A percentile compares a stretch with the other conserved stretches of the same genome.
Evolutionary conservation across 192 early-diverging fungal species (phyloP).

Genomic region (Backusella sp.): DNA sequence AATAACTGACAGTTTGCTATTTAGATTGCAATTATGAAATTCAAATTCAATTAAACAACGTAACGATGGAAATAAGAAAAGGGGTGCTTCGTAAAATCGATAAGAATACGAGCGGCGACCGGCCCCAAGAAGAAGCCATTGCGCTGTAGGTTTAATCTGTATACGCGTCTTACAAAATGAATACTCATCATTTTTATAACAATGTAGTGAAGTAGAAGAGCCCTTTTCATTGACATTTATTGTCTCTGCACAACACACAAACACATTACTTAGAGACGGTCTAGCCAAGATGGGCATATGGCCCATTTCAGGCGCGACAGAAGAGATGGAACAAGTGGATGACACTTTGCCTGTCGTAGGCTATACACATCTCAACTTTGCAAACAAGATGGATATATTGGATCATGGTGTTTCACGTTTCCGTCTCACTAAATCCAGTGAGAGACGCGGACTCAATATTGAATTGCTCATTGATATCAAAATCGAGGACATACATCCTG

Average conservation of each 20-base stretch:
- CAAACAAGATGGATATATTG: conserved; percentile 11
- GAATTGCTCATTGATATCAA: conserved; percentile 12
- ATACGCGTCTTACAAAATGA: no score
- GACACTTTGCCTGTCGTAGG: not conserved
- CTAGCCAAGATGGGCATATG: conserved; percentile 9
- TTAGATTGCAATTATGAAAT: conserved; percentile 15
- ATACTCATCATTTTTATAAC: not conserved
- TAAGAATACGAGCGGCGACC: not conserved
- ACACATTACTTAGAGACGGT: conserved; percentile 1
- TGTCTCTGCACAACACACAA: conserved; percentile 3
- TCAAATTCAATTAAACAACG: conserved; percentile 6
- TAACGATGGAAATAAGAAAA: not conserved
- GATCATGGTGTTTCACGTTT: conserved; percentile 10
- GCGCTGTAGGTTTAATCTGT: not conserved
- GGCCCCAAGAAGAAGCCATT: conserved; percentile 13
- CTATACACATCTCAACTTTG: not conserved
- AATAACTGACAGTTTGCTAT: not conserved
- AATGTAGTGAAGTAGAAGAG: conserved; percentile 6
- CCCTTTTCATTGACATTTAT: conserved; percentile 8
- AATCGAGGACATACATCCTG: not conserved
- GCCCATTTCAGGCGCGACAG: not conserved
- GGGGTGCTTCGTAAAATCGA: conserved; percentile 3
- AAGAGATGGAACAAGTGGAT: not conserved
- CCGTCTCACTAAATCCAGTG: not conserved
- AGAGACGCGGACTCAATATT: not conserved